These are phyloP conservation scores for Aureobasidium zeae DNA, from an alignment of 2,329 filamentous ascomycete genomes.

Conservation along the genomic window DNA sequence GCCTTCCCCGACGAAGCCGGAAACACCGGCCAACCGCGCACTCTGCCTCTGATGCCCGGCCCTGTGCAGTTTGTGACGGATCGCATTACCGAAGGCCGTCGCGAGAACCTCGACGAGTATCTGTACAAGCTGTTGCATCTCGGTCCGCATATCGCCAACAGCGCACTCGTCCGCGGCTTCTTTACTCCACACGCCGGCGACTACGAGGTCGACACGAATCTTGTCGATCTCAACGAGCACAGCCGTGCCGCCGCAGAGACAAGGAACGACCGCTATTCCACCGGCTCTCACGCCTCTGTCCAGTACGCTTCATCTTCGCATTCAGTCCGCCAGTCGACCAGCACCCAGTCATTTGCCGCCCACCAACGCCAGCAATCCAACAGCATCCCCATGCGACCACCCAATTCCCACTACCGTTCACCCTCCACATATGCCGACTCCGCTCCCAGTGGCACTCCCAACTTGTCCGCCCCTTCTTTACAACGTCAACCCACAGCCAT, in stretches of 20 bases:
- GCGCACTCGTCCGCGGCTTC: constrained; percentile 77
- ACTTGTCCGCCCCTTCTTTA: constrained; percentile 14
- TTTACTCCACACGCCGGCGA: constrained; percentile 86
- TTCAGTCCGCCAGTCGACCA: constrained; percentile 19
- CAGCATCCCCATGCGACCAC: constrained; percentile 15
- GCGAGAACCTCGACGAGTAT: constrained; percentile 89
- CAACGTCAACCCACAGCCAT: constrained; percentile 17
- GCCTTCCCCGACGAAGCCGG: constrained; percentile 89
- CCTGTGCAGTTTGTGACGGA: constrained; percentile 98
- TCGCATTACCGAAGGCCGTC: constrained; percentile 84
- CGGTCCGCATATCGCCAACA: constrained; percentile 73
- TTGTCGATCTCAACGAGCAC: constrained; percentile 46
- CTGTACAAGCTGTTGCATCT: constrained; percentile 84
- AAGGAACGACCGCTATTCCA: constrained; percentile 30
- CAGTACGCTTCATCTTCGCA: constrained; percentile 2
- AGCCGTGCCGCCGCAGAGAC: constrained; percentile 59
- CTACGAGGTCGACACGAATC: constrained; percentile 76
- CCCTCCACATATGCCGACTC: constrained; percentile 22
- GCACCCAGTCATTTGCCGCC: constrained; percentile 19
- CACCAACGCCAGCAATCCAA: constrained; percentile 19
- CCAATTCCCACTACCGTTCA: constrained; percentile 22
- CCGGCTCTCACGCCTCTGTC: constrained; percentile 19
- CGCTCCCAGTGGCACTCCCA: constrained; percentile 17
- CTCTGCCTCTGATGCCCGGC: constrained; percentile 92
- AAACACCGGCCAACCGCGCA: constrained; percentile 65